Conservation (phyloP, 1,284 basidiomycete genomes). For the Tilletia indica region DNA sequence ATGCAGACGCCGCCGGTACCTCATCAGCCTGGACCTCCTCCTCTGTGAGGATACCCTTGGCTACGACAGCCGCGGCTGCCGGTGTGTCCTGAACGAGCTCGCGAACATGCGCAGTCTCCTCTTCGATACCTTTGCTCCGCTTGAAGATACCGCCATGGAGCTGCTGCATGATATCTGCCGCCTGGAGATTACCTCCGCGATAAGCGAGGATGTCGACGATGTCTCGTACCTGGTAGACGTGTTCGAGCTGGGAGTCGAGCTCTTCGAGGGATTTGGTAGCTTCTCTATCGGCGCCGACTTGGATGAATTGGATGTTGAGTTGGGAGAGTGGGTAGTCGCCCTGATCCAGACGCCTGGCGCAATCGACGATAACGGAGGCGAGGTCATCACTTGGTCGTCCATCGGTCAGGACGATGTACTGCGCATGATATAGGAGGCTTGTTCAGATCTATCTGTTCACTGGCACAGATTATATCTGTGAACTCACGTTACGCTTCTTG, state of each 20-base stretch:
- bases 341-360: conserved; percentile 61
- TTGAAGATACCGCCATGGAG: conserved; percentile 2
- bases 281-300: conserved; percentile 57
- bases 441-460: neutral
- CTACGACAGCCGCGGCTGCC: neutral
- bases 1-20: neutral
- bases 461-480: neutral
- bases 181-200: neutral
- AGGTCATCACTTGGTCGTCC: conserved; percentile 60
- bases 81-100: neutral
- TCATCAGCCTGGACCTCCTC: neutral
- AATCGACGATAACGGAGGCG: conserved; percentile 60
- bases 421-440: neutral
- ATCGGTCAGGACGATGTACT: conserved; percentile 29
- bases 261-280: conserved; percentile 61
- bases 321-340: conserved; percentile 61
- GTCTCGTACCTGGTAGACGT: conserved; percentile 23
- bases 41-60: conserved; percentile 2
- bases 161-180: neutral
- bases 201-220: conserved; percentile 9
- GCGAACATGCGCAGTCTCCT: neutral
- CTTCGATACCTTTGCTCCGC: conserved; percentile 6
- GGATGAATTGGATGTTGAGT: conserved; percentile 65
- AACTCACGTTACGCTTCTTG: conserved; percentile 25
- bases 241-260: conserved; percentile 60